These are phyloP conservation scores for Erythrophleum ivorense DNA, from an alignment of 331 rosid genomes.

Conservation along the genomic window DNA sequence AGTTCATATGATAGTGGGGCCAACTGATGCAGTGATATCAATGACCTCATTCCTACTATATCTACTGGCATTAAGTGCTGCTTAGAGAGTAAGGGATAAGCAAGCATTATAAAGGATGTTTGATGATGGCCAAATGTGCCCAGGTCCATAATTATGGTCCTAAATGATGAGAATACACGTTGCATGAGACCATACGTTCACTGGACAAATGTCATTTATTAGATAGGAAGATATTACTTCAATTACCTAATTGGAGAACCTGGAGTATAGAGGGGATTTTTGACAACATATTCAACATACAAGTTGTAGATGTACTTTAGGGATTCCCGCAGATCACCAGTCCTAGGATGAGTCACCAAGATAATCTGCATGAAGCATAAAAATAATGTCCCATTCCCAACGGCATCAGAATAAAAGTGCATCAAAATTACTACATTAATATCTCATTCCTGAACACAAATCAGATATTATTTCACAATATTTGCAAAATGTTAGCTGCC, in stretches of 20 bases:
- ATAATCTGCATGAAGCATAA: conserved; percentile 64
- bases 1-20: background rate
- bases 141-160: conserved; percentile 12
- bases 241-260: conserved; percentile 78
- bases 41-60: background rate
- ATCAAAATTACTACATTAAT: background rate
- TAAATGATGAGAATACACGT: conserved; percentile 6
- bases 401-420: background rate
- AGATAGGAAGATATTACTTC: conserved; percentile 1
- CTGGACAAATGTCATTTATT: background rate
- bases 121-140: background rate
- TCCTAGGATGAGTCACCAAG: conserved; percentile 89
- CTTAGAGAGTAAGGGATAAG: background rate
- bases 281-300: conserved; percentile 92
- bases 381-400: conserved; percentile 24
- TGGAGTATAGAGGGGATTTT: conserved; percentile 81
- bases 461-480: conserved; percentile 21
- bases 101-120: conserved; percentile 5
- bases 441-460: conserved; percentile 19
- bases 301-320: conserved; percentile 87
- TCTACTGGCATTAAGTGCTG: background rate
- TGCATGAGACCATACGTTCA: conserved; percentile 9
- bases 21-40: background rate
- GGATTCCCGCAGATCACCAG: conserved; percentile 84
- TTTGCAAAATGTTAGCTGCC: conserved; percentile 3